Conservation (phyloP, 108 stramenopile species). For the Fistulifera solaris region DNA sequence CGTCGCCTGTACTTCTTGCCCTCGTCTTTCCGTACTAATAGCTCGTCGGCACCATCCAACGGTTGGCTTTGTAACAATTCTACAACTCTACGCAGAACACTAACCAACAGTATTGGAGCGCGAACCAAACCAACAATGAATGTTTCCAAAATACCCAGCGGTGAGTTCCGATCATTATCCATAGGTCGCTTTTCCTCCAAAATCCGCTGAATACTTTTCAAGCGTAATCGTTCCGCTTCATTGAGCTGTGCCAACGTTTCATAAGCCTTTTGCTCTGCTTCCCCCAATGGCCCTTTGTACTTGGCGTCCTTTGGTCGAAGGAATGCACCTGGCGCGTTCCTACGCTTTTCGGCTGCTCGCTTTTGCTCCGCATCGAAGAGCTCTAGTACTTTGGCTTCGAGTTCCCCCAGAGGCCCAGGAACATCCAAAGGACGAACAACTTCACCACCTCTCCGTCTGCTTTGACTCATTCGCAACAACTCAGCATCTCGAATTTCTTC, state of each 20-base stretch:
- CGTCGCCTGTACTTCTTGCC: no score
- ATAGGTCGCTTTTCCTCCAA: constrained; percentile 63
- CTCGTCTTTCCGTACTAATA: no score
- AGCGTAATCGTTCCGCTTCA: constrained; percentile 62
- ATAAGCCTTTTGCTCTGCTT: constrained; percentile 49
- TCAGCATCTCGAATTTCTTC: constrained; percentile 53
- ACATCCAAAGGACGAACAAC: constrained; percentile 71
- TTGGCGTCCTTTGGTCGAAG: constrained; percentile 68
- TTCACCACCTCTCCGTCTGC: constrained; percentile 39
- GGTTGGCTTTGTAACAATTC: constrained; percentile 51
- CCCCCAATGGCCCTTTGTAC: constrained; percentile 50
- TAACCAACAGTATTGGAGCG: constrained; percentile 46
- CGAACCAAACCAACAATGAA: constrained; percentile 57
- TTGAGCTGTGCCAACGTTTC: constrained; percentile 43
- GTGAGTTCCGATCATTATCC: constrained; percentile 34
- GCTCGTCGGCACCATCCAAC: background rate
- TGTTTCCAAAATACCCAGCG: constrained; percentile 55
- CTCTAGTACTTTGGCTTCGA: constrained; percentile 52
- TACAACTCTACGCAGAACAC: constrained; percentile 47
- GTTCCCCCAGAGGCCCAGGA: constrained; percentile 72
- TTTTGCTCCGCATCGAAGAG: constrained; percentile 52
- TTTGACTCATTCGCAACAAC: constrained; percentile 47
- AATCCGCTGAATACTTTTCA: constrained; percentile 42
- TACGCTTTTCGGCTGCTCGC: constrained; percentile 36
- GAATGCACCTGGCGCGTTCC: constrained; percentile 3